phyloP scores from a whole-genome alignment of 2,329 filamentous ascomycete species.

The Ilyonectria sp. region DNA sequence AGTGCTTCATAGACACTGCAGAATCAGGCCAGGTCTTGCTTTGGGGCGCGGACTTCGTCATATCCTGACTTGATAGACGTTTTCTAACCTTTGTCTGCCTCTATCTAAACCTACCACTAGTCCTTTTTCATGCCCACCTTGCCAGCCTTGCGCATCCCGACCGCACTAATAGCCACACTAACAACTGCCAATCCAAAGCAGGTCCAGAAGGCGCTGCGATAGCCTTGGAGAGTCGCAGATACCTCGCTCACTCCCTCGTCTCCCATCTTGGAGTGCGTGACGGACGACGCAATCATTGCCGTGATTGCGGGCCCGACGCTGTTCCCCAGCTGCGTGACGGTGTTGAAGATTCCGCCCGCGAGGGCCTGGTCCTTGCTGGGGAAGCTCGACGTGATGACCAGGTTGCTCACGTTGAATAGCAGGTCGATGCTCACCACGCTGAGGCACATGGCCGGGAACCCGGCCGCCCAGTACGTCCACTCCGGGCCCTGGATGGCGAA shows the following conservation, averaged over 20 bases:
- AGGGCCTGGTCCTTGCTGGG: constrained; percentile 78
- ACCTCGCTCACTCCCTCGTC: constrained; percentile 5
- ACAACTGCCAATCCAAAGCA: constrained; percentile 21
- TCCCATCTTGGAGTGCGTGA: constrained; percentile 23
- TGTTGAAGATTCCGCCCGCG: constrained; percentile 66
- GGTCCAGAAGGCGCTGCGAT: constrained; percentile 24
- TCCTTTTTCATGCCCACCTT: constrained; percentile 31
- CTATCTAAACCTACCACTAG: not conserved
- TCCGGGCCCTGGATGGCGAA: constrained; percentile 23
- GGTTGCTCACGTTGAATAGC: constrained; percentile 81
- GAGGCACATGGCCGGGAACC: constrained; percentile 80
- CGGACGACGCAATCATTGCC: constrained; percentile 26
- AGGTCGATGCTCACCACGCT: constrained; percentile 83
- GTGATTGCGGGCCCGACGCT: constrained; percentile 27
- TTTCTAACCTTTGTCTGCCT: not conserved
- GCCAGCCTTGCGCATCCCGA: constrained; percentile 26
- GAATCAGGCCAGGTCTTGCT: not conserved
- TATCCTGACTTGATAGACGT: not conserved
- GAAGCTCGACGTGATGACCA: constrained; percentile 83
- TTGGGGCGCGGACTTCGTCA: not conserved
- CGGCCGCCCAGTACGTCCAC: constrained; percentile 76
- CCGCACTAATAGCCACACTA: constrained; percentile 7
- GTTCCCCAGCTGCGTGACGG: constrained; percentile 26
- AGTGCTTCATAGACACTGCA: not conserved
- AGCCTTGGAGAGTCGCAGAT: constrained; percentile 19